Percentiles rank a stretch among this genome's conserved stretches.
These are phyloP conservation scores for Flaveria linearis DNA, from an alignment of 129 eudicot genomes.

Conservation along the genomic window DNA sequence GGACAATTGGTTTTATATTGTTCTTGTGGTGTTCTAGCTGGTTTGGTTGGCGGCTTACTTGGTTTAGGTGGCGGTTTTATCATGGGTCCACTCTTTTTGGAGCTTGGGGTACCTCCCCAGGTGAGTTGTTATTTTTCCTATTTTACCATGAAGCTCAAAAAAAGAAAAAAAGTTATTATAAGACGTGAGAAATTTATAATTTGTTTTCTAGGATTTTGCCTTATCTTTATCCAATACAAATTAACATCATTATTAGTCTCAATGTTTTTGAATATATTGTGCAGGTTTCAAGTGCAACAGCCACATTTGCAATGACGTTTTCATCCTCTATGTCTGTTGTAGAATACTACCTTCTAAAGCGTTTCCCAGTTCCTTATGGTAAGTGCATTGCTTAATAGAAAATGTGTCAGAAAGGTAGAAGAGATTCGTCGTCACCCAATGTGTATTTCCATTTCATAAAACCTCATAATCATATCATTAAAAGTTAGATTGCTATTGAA, in stretches of 20 bases:
- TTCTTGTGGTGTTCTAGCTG: conserved; percentile 70
- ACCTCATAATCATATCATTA: neutral
- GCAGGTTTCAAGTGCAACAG: conserved; percentile 98
- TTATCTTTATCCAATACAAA: neutral
- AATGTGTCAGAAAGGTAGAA: neutral
- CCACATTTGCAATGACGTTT: conserved; percentile 95
- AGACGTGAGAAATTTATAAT: neutral
- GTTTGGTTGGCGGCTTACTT: conserved; percentile 87
- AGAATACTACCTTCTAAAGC: conserved; percentile 88
- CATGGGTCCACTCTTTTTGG: conserved; percentile 92
- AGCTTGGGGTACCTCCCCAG: conserved; percentile 96
- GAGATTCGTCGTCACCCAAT: neutral
- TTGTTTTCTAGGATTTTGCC: neutral
- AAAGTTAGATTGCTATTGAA: neutral
- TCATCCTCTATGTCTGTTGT: conserved; percentile 97
- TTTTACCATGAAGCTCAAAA: neutral
- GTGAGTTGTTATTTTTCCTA: conserved; percentile 31
- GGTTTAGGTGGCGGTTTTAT: conserved; percentile 97
- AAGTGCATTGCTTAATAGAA: conserved; percentile 17
- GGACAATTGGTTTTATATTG: conserved; percentile 62
- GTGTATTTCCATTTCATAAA: neutral
- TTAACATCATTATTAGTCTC: neutral
- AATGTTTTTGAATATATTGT: neutral
- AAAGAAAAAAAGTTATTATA: neutral
- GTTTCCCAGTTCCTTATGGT: conserved; percentile 96